These are phyloP conservation scores for Cercospora nicotianae DNA, from an alignment of 2,329 filamentous ascomycete genomes.

Conservation along the genomic window DNA sequence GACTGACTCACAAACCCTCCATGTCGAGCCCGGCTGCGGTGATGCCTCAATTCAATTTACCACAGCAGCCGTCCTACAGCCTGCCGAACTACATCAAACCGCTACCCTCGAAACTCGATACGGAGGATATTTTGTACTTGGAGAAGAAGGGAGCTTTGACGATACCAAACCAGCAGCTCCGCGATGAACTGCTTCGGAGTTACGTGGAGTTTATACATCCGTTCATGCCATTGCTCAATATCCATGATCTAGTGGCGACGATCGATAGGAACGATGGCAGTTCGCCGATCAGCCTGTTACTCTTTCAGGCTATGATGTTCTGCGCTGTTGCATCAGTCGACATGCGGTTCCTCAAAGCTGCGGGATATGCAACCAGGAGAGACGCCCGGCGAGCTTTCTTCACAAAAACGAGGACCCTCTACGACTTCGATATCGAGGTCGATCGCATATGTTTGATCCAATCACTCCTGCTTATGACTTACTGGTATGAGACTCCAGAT, in stretches of 20 bases:
- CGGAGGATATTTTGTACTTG: slow-evolving; percentile 81
- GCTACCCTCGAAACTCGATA: slow-evolving; percentile 71
- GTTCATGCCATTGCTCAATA: slow-evolving; percentile 83
- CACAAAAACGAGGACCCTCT: slow-evolving; percentile 80
- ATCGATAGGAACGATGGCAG: slow-evolving; percentile 68
- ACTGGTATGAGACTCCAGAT: slow-evolving; percentile 96
- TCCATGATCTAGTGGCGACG: slow-evolving; percentile 60
- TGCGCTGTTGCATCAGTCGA: slow-evolving; percentile 86
- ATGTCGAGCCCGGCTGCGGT: slow-evolving; percentile 30
- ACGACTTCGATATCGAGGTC: slow-evolving; percentile 92
- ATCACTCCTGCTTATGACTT: slow-evolving; percentile 86
- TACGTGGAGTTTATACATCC: slow-evolving; percentile 91
- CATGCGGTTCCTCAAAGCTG: slow-evolving; percentile 70
- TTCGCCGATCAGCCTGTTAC: slow-evolving; percentile 73
- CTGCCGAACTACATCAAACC: slow-evolving; percentile 74
- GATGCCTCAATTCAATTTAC: slow-evolving; percentile 28
- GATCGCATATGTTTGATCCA: slow-evolving; percentile 88
- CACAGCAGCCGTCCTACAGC: slow-evolving; percentile 40
- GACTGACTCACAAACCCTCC: slow-evolving; percentile 30
- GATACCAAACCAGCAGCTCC: slow-evolving; percentile 67
- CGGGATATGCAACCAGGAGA: slow-evolving; percentile 76
- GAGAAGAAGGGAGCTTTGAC: slow-evolving; percentile 80
- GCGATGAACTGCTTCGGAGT: slow-evolving; percentile 76
- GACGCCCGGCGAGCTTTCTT: slow-evolving; percentile 86
- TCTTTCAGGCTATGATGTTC: slow-evolving; percentile 96